Evolutionary conservation across 2,329 filamentous ascomycete species (phyloP).

Genomic region (Lachnellula cervina): DNA sequence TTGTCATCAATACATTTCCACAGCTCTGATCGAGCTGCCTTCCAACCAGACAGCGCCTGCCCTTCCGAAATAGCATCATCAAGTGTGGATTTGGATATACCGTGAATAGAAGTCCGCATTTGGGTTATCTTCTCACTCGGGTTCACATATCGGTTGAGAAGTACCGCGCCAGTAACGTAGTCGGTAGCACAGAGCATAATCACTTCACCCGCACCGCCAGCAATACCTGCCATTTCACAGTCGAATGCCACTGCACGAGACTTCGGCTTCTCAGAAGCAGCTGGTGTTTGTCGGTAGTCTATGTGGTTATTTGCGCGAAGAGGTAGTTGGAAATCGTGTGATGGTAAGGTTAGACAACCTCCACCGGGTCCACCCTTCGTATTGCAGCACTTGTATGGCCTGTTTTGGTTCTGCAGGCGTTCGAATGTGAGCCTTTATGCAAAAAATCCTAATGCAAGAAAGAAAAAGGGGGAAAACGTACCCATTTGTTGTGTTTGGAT

Average conservation of each 20-base stretch:
- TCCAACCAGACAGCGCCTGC: slow-evolving; percentile 37
- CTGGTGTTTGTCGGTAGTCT: slow-evolving; percentile 11
- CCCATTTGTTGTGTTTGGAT: slow-evolving; percentile 11
- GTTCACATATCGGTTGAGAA: slow-evolving; percentile 40
- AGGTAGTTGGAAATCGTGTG: slow-evolving; percentile 14
- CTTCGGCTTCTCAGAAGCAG: slow-evolving; percentile 8
- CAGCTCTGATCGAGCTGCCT: slow-evolving; percentile 38
- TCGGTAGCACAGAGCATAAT: slow-evolving; percentile 40
- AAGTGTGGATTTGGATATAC: slow-evolving; percentile 34
- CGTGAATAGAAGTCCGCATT: slow-evolving; percentile 38
- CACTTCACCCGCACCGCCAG: slow-evolving; percentile 28
- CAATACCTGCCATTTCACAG: slow-evolving; percentile 44
- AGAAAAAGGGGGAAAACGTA: too few species aligned
- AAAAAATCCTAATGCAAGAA: not conserved
- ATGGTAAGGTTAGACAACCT: slow-evolving; percentile 13
- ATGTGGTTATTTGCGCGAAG: slow-evolving; percentile 9
- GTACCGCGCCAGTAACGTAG: slow-evolving; percentile 41
- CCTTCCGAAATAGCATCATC: slow-evolving; percentile 28
- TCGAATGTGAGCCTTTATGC: not conserved
- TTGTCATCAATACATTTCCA: slow-evolving; percentile 38
- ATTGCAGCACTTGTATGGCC: slow-evolving; percentile 15
- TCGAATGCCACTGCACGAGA: slow-evolving; percentile 39
- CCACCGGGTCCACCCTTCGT: not conserved
- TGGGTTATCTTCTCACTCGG: slow-evolving; percentile 33
- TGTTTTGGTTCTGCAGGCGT: slow-evolving; percentile 5